Evolutionary conservation across 768 basidiomycete genomes (phyloP), one percentile per base, ranked within the genome.

Genomic region (Dacryopinax primogenitus): DNA sequence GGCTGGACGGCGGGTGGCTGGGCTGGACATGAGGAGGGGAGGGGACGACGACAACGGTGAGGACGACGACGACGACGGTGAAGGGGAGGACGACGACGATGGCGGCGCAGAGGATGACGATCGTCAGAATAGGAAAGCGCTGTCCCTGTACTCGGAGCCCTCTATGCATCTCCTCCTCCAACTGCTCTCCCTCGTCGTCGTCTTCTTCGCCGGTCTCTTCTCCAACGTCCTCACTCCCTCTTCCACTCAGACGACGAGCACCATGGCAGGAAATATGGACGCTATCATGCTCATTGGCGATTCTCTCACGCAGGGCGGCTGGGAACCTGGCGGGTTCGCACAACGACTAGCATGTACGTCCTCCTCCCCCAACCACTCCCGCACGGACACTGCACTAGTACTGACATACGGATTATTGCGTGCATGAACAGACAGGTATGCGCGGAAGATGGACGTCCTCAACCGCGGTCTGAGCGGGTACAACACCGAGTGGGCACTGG

Each of bases 401-500:
- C n/a, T 62, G 63, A 62, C 63, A 63, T 45, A 26, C 34, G 58
- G 2, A 32, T n/a, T 33, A 11, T 65, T n/a, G n/a, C 41, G 23
- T 44, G 7, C 41, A 23, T 23, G 41, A 3, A 39, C 67, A 92
- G 90, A 87, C 72, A 80, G 79, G 0, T 95, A 95, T 73, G 81
- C 81, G 44, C 79, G 93, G 67, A 90, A 85, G 73, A 74, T 92
- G 33, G 93, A 96, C 71, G 84, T 96, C 21, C 68, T 95, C 67
- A 95, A 95, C 72, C 84, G 92, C 61, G 93, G 93, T 0, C 78
- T 86, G 32, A 80, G 83, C 33, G 92, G 92, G 1, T 96, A 94
- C 75, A 93, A 89, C 71, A 87, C 90, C 0, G 84, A 86, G 34
- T 94, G 92, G 92, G 86, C 80, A 4, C 76, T 92, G 36, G 88